Evolutionary conservation across 306 rosid genomes (phyloP).

Genomic region (Geum urbanum): DNA sequence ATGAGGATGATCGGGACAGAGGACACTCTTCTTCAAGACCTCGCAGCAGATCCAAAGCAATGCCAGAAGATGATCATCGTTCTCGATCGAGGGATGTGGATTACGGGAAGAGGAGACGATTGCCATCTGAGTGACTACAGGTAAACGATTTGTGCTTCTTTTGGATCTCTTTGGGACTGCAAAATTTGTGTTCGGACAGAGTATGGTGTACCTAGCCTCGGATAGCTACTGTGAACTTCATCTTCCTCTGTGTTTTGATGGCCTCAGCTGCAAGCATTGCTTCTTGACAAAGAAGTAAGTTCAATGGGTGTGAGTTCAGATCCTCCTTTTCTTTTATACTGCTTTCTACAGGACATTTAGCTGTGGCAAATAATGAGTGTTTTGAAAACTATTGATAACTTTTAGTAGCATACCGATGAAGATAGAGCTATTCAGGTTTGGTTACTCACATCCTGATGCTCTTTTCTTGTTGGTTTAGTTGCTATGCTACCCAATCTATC

Average conservation of each 20-base stretch:
- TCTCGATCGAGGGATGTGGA: slow-evolving; percentile 49
- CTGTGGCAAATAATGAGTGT: slow-evolving; percentile 21
- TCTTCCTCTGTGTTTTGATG: slow-evolving; percentile 12
- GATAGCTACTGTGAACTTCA: slow-evolving; percentile 11
- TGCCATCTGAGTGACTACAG: slow-evolving; percentile 41
- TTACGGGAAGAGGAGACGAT: slow-evolving; percentile 45
- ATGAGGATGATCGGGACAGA: slow-evolving; percentile 48
- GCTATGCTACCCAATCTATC: slow-evolving; percentile 17
- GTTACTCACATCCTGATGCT: slow-evolving; percentile 20
- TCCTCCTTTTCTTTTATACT: slow-evolving; percentile 17
- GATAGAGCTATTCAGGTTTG: slow-evolving; percentile 25
- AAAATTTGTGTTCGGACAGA: slow-evolving; percentile 8
- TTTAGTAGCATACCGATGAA: slow-evolving; percentile 18
- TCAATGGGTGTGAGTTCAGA: slow-evolving; percentile 19
- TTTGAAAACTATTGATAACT: slow-evolving; percentile 30
- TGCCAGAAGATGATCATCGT: slow-evolving; percentile 43
- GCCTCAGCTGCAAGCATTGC: slow-evolving; percentile 17
- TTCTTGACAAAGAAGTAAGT: slow-evolving; percentile 39
- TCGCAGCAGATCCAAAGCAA: slow-evolving; percentile 35
- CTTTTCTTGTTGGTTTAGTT: slow-evolving; percentile 24
- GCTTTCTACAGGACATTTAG: slow-evolving; percentile 25
- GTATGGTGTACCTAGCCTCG: slow-evolving; percentile 2
- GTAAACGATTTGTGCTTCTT: neutral
- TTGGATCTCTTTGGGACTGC: slow-evolving; percentile 14
- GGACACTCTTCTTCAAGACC: slow-evolving; percentile 46